phyloP scores from a whole-genome alignment of 2,329 filamentous ascomycete genomes.

The Clonostachys solani region DNA sequence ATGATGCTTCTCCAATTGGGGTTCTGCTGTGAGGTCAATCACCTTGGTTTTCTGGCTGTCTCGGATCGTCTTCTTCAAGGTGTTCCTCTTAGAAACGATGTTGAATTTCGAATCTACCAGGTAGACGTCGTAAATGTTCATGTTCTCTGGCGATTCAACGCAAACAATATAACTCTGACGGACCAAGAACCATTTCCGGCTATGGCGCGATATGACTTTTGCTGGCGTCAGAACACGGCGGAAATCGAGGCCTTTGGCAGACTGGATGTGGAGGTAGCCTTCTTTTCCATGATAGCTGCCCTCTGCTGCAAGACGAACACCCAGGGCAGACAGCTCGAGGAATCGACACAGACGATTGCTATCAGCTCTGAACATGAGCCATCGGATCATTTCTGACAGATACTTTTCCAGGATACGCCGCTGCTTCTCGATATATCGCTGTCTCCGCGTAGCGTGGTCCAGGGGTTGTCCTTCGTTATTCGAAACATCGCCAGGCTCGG shows the following conservation, averaged over 20 bases:
- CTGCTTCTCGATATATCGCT: constrained; percentile 75
- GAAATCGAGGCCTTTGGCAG: constrained; percentile 83
- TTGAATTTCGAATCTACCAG: constrained; percentile 88
- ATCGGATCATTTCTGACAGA: constrained; percentile 88
- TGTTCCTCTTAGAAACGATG: constrained; percentile 69
- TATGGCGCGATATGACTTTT: constrained; percentile 77
- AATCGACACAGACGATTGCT: constrained; percentile 96
- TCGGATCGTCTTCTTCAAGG: constrained; percentile 40
- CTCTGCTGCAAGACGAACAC: constrained; percentile 89
- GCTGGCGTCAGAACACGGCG: constrained; percentile 74
- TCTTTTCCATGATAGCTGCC: constrained; percentile 98
- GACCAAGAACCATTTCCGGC: constrained; percentile 97
- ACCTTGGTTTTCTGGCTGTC: constrained; percentile 56
- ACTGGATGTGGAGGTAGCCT: constrained; percentile 88
- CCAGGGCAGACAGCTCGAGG: constrained; percentile 87
- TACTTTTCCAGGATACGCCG: constrained; percentile 85
- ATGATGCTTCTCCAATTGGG: constrained; percentile 61
- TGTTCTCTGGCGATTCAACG: constrained; percentile 96
- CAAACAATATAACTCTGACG: constrained; percentile 96
- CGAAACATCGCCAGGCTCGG: constrained; percentile 40
- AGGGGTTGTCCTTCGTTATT: constrained; percentile 33
- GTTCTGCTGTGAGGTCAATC: constrained; percentile 33
- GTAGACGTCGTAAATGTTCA: constrained; percentile 98
- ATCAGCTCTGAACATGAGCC: constrained; percentile 94
- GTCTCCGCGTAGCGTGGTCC: constrained; percentile 33